Conservation (phyloP, 1,284 basidiomycete species). For the Ganoderma leucocontextum region DNA sequence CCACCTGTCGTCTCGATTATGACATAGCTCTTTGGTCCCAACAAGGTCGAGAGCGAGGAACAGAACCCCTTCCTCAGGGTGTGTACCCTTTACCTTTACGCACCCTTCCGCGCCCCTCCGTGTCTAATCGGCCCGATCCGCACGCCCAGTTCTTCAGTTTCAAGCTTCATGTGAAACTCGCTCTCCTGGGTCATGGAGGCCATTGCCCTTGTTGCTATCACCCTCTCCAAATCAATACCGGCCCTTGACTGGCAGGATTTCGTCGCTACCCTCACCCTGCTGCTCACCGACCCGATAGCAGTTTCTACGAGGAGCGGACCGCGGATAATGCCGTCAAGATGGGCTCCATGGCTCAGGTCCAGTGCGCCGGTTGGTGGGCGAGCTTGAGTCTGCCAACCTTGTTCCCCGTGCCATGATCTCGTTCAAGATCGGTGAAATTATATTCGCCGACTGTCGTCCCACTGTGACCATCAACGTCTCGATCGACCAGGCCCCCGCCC, state of each 20-base stretch:
- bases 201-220: slow-evolving; percentile 96
- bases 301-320: slow-evolving; percentile 97
- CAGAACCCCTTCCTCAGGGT: slow-evolving; percentile 89
- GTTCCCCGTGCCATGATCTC: slow-evolving; percentile 94
- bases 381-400: slow-evolving; percentile 88
- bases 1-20: slow-evolving; percentile 87
- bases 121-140: neutral
- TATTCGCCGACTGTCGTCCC: slow-evolving; percentile 95
- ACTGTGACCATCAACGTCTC: slow-evolving; percentile 95
- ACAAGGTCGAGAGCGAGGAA: slow-evolving; percentile 93
- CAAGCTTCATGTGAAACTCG: slow-evolving; percentile 98
- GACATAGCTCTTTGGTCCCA: slow-evolving; percentile 95
- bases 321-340: slow-evolving; percentile 99
- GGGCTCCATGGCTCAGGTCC: slow-evolving; percentile 97
- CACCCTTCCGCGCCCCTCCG: neutral
- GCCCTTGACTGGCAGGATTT: slow-evolving; percentile 98
- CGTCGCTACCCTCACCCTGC: slow-evolving; percentile 92
- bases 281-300: slow-evolving; percentile 96
- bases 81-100: slow-evolving; percentile 35
- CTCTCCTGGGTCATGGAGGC: slow-evolving; percentile 99
- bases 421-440: slow-evolving; percentile 98
- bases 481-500: slow-evolving; percentile 95
- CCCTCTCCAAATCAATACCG: slow-evolving; percentile 95
- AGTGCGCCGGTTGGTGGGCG: slow-evolving; percentile 85
- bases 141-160: slow-evolving; percentile 82